Percentiles rank a stretch among this genome's conserved stretches.
These are phyloP conservation scores for Phlyctochytrium bullatum DNA, from an alignment of 192 early-diverging fungal genomes.

Conservation along the genomic window DNA sequence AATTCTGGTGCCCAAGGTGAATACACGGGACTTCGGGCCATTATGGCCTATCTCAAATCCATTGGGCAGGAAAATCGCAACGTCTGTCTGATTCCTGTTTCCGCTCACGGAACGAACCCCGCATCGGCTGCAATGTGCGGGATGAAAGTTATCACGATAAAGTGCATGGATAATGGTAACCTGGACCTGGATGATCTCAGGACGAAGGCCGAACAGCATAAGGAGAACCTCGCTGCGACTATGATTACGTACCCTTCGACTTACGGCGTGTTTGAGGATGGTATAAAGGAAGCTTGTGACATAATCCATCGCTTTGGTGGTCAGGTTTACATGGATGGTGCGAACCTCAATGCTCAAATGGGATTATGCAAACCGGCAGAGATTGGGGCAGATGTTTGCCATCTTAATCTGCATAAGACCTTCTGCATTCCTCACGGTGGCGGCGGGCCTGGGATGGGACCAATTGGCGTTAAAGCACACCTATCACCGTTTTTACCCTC, in stretches of 20 bases:
- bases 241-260: conserved; percentile 99
- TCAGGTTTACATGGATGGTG: conserved; percentile 98
- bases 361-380: conserved; percentile 72
- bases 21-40: conserved; percentile 93
- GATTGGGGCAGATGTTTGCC: conserved; percentile 99
- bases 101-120: conserved; percentile 99
- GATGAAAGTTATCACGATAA: conserved; percentile 87
- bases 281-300: conserved; percentile 80
- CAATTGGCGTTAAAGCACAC: conserved; percentile 90
- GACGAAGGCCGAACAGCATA: conserved; percentile 85
- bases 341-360: conserved; percentile 58
- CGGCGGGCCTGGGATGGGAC: conserved; percentile 97
- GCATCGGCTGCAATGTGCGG: conserved; percentile 98
- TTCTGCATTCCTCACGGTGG: conserved; percentile 98
- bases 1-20: conserved; percentile 99
- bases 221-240: conserved; percentile 82
- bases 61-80: conserved; percentile 81
- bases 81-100: conserved; percentile 95
- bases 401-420: conserved; percentile 99
- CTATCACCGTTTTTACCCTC: conserved; percentile 89
- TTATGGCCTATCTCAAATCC: conserved; percentile 88
- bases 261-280: conserved; percentile 96
- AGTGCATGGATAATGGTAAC: conserved; percentile 90
- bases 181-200: conserved; percentile 87
- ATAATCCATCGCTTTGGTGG: conserved; percentile 93